Evolutionary conservation across 495 filamentous ascomycete species (phyloP).

Genomic region (Trichoderma erinaceum): DNA sequence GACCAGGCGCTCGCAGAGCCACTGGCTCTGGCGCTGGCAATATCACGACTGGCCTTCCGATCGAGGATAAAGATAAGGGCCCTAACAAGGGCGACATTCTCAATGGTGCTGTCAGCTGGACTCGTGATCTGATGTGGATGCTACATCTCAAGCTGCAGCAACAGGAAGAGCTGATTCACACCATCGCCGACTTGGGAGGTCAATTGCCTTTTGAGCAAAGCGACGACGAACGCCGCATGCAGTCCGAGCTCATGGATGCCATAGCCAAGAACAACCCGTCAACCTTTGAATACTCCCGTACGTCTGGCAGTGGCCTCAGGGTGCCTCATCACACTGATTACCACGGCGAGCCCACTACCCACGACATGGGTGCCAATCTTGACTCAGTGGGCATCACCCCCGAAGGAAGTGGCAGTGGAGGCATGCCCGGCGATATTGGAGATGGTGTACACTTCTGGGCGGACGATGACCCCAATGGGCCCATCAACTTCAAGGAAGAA

Average conservation of each 20-base stretch:
- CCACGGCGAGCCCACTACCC: conserved; percentile 63
- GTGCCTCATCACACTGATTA: conserved; percentile 92
- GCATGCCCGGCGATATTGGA: conserved; percentile 47
- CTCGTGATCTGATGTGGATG: conserved; percentile 95
- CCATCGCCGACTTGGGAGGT: conserved; percentile 63
- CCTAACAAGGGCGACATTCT: conserved; percentile 98
- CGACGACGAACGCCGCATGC: conserved; percentile 94
- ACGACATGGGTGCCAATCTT: conserved; percentile 46
- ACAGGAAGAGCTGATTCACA: conserved; percentile 72
- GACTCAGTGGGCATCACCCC: conserved; percentile 16
- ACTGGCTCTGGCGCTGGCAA: conserved; percentile 59
- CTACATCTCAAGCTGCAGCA: conserved; percentile 80
- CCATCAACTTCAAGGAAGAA: conserved; percentile 79
- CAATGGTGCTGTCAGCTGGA: conserved; percentile 95
- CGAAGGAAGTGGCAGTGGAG: conserved; percentile 32
- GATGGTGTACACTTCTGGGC: conserved; percentile 64
- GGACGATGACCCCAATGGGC: conserved; percentile 52
- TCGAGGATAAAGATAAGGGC: conserved; percentile 97
- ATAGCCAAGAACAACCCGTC: conserved; percentile 68
- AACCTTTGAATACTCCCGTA: conserved; percentile 73
- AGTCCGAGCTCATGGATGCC: conserved; percentile 79
- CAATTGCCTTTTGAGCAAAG: conserved; percentile 74
- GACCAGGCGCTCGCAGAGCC: conserved; percentile 75
- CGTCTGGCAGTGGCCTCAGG: conserved; percentile 74
- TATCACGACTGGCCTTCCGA: conserved; percentile 82